Evolutionary conservation across 495 filamentous ascomycete species (phyloP), one percentile per base, ranked within the genome.

Genomic region (Podospora pseudocomata): DNA sequence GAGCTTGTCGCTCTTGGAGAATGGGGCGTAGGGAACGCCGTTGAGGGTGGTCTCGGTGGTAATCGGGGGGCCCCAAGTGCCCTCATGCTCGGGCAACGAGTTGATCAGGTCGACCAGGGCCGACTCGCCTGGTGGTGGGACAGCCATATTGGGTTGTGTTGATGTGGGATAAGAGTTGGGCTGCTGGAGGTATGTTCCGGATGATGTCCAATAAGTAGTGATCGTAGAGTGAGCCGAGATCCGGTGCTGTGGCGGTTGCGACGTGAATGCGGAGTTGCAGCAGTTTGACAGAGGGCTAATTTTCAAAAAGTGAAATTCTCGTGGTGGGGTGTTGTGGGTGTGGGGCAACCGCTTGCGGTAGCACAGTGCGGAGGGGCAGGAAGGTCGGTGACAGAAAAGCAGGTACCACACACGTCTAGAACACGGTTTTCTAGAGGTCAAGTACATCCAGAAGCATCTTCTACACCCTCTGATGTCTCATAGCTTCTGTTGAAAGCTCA

Each of bases 1-100:
- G 30, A 99, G 83, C 85, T 98, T 99, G 84, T 99, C 95, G 72
- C 92, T 92, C 84, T 99, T 99, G 68, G 93, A 97, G 83, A 93
- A 99, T 59, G 96, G 94, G 61, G 94, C 94, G 72, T 97, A 99
- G 4, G 95, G 95, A 39, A 98, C 93, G 75, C 96, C 95, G 74
- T 94, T 88, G 67, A 99, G 84, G 65, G 90, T 94, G 65, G 92
- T 95, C 73, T 97, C 92, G 68, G 80, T 86, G 28, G 92, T 87
- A 64, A 88, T 86, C 65, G 91, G 80, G 65, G 95, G 95, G 44
- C 95, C 95, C 95, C 95, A 99, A 73, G 91, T 91, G 70, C 87
- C 88, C 68, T 83, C 81, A 30, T 74, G 72, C 19, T 86, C 83
- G 30, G 86, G 86, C 26, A 88, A 78, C 34, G 85, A 80, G 59